Conservation (phyloP, 768 basidiomycete species). For the Paxillus rubicundulus region DNA sequence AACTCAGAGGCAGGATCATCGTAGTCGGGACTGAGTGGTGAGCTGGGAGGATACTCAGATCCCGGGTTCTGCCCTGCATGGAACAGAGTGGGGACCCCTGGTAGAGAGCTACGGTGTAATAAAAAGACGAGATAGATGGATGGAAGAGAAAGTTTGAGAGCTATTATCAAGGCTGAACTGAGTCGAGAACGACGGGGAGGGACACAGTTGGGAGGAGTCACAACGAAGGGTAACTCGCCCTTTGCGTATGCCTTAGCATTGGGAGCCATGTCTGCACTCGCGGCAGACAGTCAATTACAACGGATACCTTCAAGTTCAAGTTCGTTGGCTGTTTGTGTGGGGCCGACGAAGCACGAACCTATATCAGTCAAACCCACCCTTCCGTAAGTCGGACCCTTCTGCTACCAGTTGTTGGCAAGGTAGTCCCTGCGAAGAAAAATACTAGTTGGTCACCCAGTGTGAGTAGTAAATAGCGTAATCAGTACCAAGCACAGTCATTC, state of each 20-base stretch:
- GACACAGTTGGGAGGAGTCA: background rate
- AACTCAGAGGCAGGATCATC: constrained; percentile 42
- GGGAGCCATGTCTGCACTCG: constrained; percentile 11
- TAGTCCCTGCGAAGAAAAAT: too few relatives aligned
- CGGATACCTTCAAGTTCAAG: too few relatives aligned
- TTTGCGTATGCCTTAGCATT: constrained; percentile 14
- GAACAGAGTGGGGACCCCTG: background rate
- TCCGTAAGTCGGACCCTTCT: too few relatives aligned
- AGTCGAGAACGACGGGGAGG: constrained; percentile 1
- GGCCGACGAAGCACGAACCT: too few relatives aligned
- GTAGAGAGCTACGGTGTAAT: constrained; percentile 11
- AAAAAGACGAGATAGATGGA: constrained; percentile 18
- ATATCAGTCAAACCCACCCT: too few relatives aligned
- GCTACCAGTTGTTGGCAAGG: too few relatives aligned
- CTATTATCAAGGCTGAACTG: constrained; percentile 4
- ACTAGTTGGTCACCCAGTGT: too few relatives aligned
- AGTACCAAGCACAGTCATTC: too few relatives aligned
- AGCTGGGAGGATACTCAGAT: constrained; percentile 4
- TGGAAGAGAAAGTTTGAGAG: constrained; percentile 18
- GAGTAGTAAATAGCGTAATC: too few relatives aligned
- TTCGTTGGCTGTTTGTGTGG: too few relatives aligned
- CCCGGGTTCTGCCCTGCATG: background rate
- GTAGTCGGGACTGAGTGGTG: constrained; percentile 3
- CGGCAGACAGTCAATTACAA: background rate
- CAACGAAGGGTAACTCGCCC: constrained; percentile 17